Base-by-base conservation (phyloP, 1,139 yeast species). In the Yamadazyma buinensis region DNA sequence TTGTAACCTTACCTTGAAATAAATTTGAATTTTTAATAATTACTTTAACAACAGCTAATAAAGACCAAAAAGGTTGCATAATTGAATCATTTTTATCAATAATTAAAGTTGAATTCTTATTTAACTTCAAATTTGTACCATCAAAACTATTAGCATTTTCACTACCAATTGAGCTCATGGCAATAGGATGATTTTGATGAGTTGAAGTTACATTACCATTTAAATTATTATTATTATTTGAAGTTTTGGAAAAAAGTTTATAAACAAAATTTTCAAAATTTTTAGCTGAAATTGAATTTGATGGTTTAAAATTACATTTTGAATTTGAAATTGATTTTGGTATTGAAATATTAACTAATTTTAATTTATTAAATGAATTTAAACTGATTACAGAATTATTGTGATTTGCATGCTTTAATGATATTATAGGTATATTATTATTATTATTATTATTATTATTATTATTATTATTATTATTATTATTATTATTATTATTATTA, bases 21-120 rank as follows among this genome's bases (percentile, higher is more conserved):
- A 72, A 66, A 29, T 66, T 69, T 12, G 75, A 75, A 29, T 65
- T 64, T 15, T 61, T 61, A 34, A 71, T 59, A 52, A 81, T 70
- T 0, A 83, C 73, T 43, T 75, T 77, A 14, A 74, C 59, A 0
- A 84, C 84, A 4, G 83, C 80, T 7, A 81, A 55, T 38, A 80
- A 65, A 0, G 84, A 68, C 90, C 90, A 82, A 19, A 81, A 54
- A 3, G 88, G 87, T 47, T 78, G 84, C 15, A 68, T 63, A 2
- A 67, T 56, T n/a, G 43, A 40, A 11, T 41, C 33, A 25, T 37
- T 41, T 26, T 40, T 40, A 29, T 41, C 46, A 24, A 44, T 37
- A 14, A 43, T 46, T 18, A 43, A 33, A 2, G 47, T 39, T 7
- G 49, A 36, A 30, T 40, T 42, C 26, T 49, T 49, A 24, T 44